phyloP scores from a whole-genome alignment of 192 early-diverging fungal genomes.

The Coemansia sp. region DNA sequence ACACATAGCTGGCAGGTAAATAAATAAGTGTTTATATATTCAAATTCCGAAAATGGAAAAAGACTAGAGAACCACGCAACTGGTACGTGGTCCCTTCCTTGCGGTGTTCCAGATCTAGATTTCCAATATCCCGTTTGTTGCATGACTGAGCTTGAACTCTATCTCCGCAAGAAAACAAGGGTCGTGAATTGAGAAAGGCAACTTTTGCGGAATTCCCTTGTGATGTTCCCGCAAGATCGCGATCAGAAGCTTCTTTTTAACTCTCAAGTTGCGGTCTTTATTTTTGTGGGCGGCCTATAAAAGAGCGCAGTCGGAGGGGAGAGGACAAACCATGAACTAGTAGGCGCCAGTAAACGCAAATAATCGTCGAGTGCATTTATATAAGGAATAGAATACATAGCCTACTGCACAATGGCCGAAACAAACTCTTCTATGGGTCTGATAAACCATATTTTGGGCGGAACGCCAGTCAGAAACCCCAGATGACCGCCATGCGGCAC shows the following conservation, averaged over 20 bases:
- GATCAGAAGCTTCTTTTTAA: not conserved
- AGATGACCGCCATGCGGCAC: conserved; percentile 87
- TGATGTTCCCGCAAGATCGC: not conserved
- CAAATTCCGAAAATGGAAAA: conserved; percentile 7
- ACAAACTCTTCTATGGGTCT: conserved; percentile 68
- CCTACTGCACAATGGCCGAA: conserved; percentile 50
- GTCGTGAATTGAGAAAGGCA: not conserved
- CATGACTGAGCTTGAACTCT: not conserved
- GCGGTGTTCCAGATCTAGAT: conserved; percentile 12
- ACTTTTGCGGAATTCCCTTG: conserved; percentile 4
- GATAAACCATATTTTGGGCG: conserved; percentile 59
- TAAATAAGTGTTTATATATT: not conserved
- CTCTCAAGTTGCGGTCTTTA: not conserved
- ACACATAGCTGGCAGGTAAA: not conserved
- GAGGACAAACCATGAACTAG: too few relatives aligned
- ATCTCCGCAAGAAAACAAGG: conserved; percentile 4
- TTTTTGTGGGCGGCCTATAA: not conserved
- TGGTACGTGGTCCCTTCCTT: not conserved
- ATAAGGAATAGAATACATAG: not conserved
- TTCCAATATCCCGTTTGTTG: not conserved
- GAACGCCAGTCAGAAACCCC: conserved; percentile 66
- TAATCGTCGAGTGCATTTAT: not conserved
- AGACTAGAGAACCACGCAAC: not conserved
- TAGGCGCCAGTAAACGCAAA: not conserved
- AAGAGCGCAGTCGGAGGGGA: not conserved